Base-by-base conservation (phyloP, 1,139 yeast genomes). In the Blastobotrys ciferrii region DNA sequence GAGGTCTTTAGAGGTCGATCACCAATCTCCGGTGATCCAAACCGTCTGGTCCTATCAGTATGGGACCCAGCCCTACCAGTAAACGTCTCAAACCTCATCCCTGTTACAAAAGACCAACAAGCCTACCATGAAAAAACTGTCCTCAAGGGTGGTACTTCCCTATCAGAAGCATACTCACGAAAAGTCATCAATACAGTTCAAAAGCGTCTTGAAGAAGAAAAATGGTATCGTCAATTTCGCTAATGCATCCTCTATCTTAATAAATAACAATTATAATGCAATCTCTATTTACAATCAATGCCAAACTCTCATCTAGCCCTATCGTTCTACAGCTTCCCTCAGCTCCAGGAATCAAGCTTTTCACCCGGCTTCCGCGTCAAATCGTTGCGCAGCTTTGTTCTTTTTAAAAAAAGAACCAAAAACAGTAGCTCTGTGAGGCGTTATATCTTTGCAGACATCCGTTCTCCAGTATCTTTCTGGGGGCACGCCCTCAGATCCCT, bases 1-100 rank as follows among this genome's bases (percentile, higher is more conserved):
- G 98, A 92, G 67, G 83, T 92, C 1, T 92, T 82, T 73, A 80
- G 94, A 53, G 98, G 98, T 7, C 88, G 88, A 64, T 85, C 96
- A 0, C 94, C 92, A 18, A 77, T 92, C 18, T 83, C 95, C n/a
- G 87, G 91, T 25, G 87, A 76, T 61, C 82, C 91, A 12, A 85
- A 95, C 1, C 79, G 89, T 58, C 71, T 91, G 52, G 80, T 91
- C 1, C 73, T 92, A 46, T 81, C 95, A 0, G 74, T 85, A 62
- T 92, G 98, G 98, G 84, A 82, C 55, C 88, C 89, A 2, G 49
- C 52, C 3, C 72, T 78, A 54, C 75, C 74, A 1, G 66, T 74
- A 13, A 76, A 72, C 40, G 65, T 82, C 32, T 91, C 84, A 57
- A 92, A 92, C 64, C 80, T 88, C 42, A 94, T 92, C 12, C 75